A percentile compares a stretch with the other conserved stretches of the same genome.
phyloP scores from a whole-genome alignment of 495 filamentous ascomycete species.

The Jackrogersella multiformis region DNA sequence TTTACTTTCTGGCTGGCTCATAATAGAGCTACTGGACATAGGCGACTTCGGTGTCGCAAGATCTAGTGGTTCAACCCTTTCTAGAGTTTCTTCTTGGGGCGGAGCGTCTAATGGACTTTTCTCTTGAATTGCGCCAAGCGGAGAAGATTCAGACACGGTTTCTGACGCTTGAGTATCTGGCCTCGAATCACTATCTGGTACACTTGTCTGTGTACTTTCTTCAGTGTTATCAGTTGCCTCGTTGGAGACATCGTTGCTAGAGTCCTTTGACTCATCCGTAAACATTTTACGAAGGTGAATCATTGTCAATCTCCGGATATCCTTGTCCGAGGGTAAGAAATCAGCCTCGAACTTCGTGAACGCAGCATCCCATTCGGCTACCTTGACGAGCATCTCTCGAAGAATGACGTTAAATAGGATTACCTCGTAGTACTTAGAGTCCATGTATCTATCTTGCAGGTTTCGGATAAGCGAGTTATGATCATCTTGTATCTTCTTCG shows the following conservation, averaged over 20 bases:
- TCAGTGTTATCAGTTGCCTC: slow-evolving; percentile 51
- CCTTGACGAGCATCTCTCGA: slow-evolving; percentile 89
- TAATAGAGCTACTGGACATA: slow-evolving; percentile 17
- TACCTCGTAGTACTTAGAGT: slow-evolving; percentile 94
- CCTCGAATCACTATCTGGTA: slow-evolving; percentile 40
- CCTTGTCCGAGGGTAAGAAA: slow-evolving; percentile 96
- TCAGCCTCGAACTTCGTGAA: slow-evolving; percentile 92
- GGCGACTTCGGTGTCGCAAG: slow-evolving; percentile 66
- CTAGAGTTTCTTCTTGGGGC: slow-evolving; percentile 46
- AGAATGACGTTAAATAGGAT: slow-evolving; percentile 90
- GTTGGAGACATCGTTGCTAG: slow-evolving; percentile 65
- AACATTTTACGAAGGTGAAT: slow-evolving; percentile 96
- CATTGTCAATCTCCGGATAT: slow-evolving; percentile 90
- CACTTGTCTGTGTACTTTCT: slow-evolving; percentile 51
- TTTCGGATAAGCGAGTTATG: slow-evolving; percentile 74
- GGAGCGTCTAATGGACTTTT: slow-evolving; percentile 22
- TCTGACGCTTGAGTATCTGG: slow-evolving; percentile 42
- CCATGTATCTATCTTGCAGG: slow-evolving; percentile 89
- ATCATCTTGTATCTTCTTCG: slow-evolving; percentile 80
- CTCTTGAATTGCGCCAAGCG: slow-evolving; percentile 31
- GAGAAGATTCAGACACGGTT: slow-evolving; percentile 16
- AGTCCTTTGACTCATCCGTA: slow-evolving; percentile 80
- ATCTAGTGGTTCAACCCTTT: slow-evolving; percentile 75
- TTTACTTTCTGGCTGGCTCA: slow-evolving; percentile 22
- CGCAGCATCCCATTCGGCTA: slow-evolving; percentile 88